Percentiles rank a stretch among this genome's conserved stretches.
Conservation (phyloP, 2,329 filamentous ascomycete genomes). For the Claviceps capensis region DNA sequence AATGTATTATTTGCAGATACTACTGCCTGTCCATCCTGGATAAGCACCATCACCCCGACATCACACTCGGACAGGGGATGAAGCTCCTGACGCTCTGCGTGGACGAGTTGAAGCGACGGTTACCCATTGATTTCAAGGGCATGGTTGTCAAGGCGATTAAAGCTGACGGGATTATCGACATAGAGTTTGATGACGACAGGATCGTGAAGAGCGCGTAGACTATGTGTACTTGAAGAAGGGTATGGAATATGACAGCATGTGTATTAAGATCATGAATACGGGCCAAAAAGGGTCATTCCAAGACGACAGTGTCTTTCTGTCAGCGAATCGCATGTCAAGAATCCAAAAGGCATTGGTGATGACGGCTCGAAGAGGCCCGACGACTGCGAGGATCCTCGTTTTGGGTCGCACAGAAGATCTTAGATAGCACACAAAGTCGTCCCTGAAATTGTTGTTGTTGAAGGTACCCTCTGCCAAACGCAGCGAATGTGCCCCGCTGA, state of each 20-base stretch:
- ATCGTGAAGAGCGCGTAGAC: slow-evolving; percentile 45
- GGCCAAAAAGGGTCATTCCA: not conserved
- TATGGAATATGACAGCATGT: slow-evolving; percentile 12
- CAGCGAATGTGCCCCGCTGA: not conserved
- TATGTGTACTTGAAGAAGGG: not conserved
- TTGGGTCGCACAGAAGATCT: not conserved
- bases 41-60: slow-evolving; percentile 96
- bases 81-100: slow-evolving; percentile 91
- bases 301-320: not conserved
- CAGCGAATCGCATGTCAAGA: not conserved
- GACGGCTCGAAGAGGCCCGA: not conserved
- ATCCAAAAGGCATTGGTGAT: not conserved
- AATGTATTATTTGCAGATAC: slow-evolving; percentile 44
- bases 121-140: slow-evolving; percentile 98
- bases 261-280: slow-evolving; percentile 22
- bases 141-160: slow-evolving; percentile 89
- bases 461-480: not conserved
- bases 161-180: slow-evolving; percentile 78
- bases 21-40: slow-evolving; percentile 96
- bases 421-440: too few species aligned
- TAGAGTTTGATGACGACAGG: slow-evolving; percentile 75
- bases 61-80: slow-evolving; percentile 75
- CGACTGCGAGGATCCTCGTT: not conserved
- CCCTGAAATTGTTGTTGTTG: not conserved
- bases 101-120: slow-evolving; percentile 88